Conservation (phyloP, 345 rosid species). For the Citrus unshiu region DNA sequence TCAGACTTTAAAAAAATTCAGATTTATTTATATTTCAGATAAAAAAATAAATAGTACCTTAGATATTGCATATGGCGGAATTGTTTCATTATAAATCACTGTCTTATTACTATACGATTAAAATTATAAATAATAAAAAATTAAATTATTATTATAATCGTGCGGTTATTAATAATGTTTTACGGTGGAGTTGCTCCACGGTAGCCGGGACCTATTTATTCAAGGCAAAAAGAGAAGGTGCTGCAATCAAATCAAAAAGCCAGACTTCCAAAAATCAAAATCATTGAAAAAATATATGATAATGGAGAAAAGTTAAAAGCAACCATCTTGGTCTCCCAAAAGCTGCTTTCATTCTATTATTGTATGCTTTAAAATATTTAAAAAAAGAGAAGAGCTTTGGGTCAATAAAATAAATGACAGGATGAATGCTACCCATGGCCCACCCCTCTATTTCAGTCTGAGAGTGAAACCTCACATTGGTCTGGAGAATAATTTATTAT, state of each 20-base stretch:
- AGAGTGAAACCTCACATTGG: not conserved
- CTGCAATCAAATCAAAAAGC: too few species aligned
- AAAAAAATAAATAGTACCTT: too few species aligned
- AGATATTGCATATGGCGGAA: fast-evolving
- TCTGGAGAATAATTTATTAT: too few species aligned
- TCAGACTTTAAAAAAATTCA: too few species aligned
- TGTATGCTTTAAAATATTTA: not conserved
- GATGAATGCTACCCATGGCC: slow-evolving; percentile 11
- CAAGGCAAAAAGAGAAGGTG: too few species aligned
- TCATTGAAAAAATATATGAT: not conserved
- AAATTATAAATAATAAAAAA: too few species aligned
- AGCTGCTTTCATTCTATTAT: not conserved
- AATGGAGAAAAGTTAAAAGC: not conserved
- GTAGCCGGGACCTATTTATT: too few species aligned
- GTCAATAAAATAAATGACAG: slow-evolving; percentile 7
- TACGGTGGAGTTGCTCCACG: too few species aligned
- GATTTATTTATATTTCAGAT: fast-evolving
- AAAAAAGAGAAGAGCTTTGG: not conserved
- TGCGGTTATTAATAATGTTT: fast-evolving
- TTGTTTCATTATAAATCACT: fast-evolving
- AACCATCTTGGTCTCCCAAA: not conserved
- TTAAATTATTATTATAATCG: too few species aligned
- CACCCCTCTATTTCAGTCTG: not conserved
- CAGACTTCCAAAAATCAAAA: not conserved
- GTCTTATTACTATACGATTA: fast-evolving